phyloP scores from a whole-genome alignment of 129 eudicot species.

The Smallanthus sonchifolius region DNA sequence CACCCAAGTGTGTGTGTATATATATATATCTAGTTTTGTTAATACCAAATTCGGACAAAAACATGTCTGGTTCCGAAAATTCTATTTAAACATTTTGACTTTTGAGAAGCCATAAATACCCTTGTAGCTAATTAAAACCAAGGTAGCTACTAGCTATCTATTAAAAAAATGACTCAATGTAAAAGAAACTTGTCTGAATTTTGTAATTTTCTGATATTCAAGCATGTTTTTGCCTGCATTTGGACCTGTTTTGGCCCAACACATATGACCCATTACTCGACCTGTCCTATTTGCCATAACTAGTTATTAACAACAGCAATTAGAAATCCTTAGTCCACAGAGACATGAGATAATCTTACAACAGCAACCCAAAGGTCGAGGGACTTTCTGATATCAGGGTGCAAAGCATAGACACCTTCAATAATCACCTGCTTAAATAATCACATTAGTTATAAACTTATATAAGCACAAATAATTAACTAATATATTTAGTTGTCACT shows the following conservation, averaged over 20 bases:
- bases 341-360: constrained; percentile 54
- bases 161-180: background rate
- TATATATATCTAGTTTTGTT: background rate
- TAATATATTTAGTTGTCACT: background rate
- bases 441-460: constrained; percentile 9
- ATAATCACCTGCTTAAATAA: constrained; percentile 60
- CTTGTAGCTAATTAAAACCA: background rate
- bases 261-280: background rate
- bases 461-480: background rate
- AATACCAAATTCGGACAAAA: background rate
- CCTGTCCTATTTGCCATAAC: background rate
- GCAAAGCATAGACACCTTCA: constrained; percentile 98
- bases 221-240: background rate
- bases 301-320: background rate
- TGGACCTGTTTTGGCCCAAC: background rate
- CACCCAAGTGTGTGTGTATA: no score
- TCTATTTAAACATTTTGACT: background rate
- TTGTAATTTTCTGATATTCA: background rate
- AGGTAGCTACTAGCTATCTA: background rate
- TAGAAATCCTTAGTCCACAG: background rate
- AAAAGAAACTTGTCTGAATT: background rate
- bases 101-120: background rate
- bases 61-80: background rate
- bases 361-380: constrained; percentile 99
- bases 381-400: constrained; percentile 87